Evolutionary conservation across 2,329 filamentous ascomycete genomes (phyloP).

Genomic region (Chaetoscypha palmicola): DNA sequence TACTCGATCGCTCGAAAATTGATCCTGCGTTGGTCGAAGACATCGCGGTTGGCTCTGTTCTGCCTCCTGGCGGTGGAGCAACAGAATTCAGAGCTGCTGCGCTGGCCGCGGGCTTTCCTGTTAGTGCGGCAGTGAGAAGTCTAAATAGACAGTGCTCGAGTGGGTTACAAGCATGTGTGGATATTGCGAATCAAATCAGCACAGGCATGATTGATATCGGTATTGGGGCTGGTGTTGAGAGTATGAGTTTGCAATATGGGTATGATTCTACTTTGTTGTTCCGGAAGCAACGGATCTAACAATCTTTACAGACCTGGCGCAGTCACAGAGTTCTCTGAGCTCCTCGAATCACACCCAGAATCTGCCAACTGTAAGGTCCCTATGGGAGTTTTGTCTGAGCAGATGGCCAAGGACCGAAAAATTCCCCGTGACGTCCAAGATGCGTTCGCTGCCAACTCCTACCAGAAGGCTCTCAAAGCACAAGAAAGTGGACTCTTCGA

Average conservation of each 20-base stretch:
- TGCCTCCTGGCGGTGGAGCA: conserved; percentile 87
- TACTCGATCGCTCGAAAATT: conserved; percentile 81
- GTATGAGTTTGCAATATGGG: conserved; percentile 92
- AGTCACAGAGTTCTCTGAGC: conserved; percentile 86
- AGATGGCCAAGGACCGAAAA: conserved; percentile 83
- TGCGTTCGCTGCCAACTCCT: conserved; percentile 86
- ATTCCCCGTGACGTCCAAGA: conserved; percentile 72
- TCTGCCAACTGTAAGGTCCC: conserved; percentile 94
- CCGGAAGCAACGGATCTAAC: conserved; percentile 4
- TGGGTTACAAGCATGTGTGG: conserved; percentile 84
- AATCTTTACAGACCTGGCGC: conserved; percentile 56
- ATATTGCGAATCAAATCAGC: conserved; percentile 89
- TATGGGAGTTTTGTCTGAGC: conserved; percentile 89
- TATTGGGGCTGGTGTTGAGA: conserved; percentile 91
- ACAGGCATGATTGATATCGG: conserved; percentile 92
- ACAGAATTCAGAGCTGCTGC: conserved; percentile 94
- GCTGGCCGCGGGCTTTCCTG: conserved; percentile 85
- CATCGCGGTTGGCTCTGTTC: conserved; percentile 83
- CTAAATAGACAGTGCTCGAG: conserved; percentile 94
- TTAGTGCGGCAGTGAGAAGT: conserved; percentile 73
- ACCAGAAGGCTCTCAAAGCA: conserved; percentile 81
- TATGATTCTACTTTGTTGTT: conserved; percentile 35
- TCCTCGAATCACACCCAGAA: conserved; percentile 73
- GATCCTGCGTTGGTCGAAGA: conserved; percentile 86
- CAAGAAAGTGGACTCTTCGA: conserved; percentile 87